Percentiles rank a stretch among this genome's conserved stretches.
Evolutionary conservation across 2,329 filamentous ascomycete genomes (phyloP).

Genomic region (Emmonsiellopsis sp.): DNA sequence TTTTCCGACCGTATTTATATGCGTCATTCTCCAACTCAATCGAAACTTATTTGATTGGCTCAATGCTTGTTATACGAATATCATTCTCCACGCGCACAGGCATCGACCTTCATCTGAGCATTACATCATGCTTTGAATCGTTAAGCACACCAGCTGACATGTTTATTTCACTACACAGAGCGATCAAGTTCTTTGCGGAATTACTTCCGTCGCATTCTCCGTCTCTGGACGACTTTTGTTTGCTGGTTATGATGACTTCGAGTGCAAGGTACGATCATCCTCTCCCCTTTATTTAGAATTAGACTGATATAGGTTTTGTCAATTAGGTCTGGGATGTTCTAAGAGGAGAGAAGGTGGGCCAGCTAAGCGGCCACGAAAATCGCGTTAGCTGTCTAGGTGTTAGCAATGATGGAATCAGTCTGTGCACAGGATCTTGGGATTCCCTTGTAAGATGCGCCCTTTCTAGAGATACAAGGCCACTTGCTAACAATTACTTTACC

Average conservation of each 20-base stretch:
- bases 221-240: constrained; percentile 92
- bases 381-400: constrained; percentile 97
- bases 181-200: constrained; percentile 93
- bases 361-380: constrained; percentile 94
- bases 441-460: constrained; percentile 63
- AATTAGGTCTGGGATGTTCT: constrained; percentile 92
- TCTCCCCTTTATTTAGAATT: not conserved
- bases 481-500: constrained; percentile 13
- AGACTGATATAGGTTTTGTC: constrained; percentile 21
- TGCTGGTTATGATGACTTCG: constrained; percentile 96
- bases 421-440: constrained; percentile 99
- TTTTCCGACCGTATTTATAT: not conserved
- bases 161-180: constrained; percentile 49
- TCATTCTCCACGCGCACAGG: not conserved
- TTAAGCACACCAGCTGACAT: constrained; percentile 5
- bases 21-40: not conserved
- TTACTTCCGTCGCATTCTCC: constrained; percentile 95
- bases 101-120: not conserved
- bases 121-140: not conserved
- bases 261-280: constrained; percentile 77
- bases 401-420: constrained; percentile 96
- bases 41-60: not conserved
- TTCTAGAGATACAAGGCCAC: not conserved
- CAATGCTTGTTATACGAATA: not conserved
- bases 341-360: constrained; percentile 92